Evolutionary conservation across 148 eudicot species (phyloP), one percentile per base, ranked within the genome.

Genomic region (Arctostaphylos glauca): DNA sequence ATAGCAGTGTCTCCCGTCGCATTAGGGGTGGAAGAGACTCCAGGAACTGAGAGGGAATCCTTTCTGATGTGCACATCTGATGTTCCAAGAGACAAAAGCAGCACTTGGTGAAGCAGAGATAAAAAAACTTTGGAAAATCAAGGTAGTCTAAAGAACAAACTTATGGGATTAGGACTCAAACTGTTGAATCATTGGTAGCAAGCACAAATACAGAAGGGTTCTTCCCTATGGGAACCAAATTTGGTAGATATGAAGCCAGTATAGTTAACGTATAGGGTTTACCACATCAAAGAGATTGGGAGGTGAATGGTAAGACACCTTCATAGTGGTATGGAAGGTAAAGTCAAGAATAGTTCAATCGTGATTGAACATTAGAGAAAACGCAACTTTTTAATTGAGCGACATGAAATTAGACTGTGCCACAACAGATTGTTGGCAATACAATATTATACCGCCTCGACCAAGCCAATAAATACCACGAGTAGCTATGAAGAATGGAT

Each of bases 21-120:
- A 50, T 60, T 84, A 43, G 86, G 74, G 66, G 55, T 49, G 21
- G 83, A 62, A 59, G 77, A 48, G 59, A 43, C 47, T 13, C 78
- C 82, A 31, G 70, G 60, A 54, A 59, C 77, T 9, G 49, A 12
- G 44, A 38, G 46, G 73, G 56, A 43, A 66, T 83, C 75, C 76
- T 78, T 23, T 18, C 54, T 19, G 75, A 21, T 8, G 23, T 1
- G 38, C 25, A 38, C 41, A 14, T 87, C 87, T 84, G 87, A 83
- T 46, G 87, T 83, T 55, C 15, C 55, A 50, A 25, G 48, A 59
- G 46, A 48, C 23, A 5, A 47, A 23, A 74, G 13, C 19, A 43
- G 23, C 82, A 60, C 19, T 53, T 62, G 4, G 21, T 25, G 47
- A 48, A 23, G 54, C 44, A 8, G 21, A 62, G 50, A 38, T 18